Evolutionary conservation across 192 early-diverging fungal species (phyloP).

Genomic region (Podila verticillata): DNA sequence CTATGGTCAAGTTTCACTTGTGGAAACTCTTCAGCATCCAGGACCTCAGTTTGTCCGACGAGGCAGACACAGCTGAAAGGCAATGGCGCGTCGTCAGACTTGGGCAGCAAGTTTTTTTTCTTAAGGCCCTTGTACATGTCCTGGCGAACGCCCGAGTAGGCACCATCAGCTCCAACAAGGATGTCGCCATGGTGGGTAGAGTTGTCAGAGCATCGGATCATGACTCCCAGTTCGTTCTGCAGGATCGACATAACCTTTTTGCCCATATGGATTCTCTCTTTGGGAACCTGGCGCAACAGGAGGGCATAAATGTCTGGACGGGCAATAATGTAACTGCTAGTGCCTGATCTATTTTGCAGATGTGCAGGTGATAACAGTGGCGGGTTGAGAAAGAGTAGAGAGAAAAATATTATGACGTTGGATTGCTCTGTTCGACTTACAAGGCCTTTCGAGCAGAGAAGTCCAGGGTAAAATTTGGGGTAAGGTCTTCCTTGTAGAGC

Average conservation of each 20-base stretch:
- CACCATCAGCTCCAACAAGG: slow-evolving; percentile 24
- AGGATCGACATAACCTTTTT: slow-evolving; percentile 8
- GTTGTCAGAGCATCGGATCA: not conserved
- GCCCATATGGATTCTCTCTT: slow-evolving; percentile 9
- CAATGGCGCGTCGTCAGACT: not conserved
- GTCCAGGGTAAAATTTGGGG: no score
- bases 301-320: slow-evolving; percentile 16
- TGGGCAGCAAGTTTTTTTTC: not conserved
- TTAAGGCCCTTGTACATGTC: not conserved
- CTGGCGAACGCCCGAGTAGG: slow-evolving; percentile 16
- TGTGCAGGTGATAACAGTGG: no score
- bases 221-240: slow-evolving; percentile 17
- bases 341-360: no score
- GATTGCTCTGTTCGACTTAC: no score
- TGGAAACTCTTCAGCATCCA: slow-evolving; percentile 13
- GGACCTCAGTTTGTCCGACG: slow-evolving; percentile 6
- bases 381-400: no score
- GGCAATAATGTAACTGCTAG: not conserved
- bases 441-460: no score
- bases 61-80: slow-evolving; percentile 5
- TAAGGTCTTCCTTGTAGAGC: no score
- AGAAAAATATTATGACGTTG: no score
- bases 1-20: not conserved
- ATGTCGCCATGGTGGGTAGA: slow-evolving; percentile 18
- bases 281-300: not conserved